Conservation (phyloP, 306 rosid species). For the Myrica gale region DNA sequence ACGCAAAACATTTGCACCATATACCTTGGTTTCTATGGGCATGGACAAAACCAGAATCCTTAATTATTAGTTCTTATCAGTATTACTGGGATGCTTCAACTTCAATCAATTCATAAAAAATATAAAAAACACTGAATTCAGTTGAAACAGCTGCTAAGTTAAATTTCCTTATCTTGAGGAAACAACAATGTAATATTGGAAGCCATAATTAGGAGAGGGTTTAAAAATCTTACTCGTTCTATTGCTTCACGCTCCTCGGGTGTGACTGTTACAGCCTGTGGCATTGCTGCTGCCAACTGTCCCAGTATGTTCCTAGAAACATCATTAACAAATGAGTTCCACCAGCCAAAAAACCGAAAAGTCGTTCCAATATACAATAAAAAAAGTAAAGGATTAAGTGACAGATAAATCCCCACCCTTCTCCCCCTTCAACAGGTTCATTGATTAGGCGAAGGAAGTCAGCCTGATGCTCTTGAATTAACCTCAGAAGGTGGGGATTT, state of each 20-base stretch:
- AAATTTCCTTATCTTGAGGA: neutral
- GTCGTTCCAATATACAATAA: neutral
- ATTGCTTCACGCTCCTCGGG: slow-evolving; percentile 91
- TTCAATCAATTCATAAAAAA: neutral
- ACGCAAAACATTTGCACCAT: neutral
- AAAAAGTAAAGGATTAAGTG: neutral
- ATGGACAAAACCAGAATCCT: neutral
- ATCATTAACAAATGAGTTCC: slow-evolving; percentile 3
- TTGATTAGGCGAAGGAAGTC: slow-evolving; percentile 85
- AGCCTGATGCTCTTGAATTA: slow-evolving; percentile 83
- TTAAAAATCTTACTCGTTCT: slow-evolving; percentile 67
- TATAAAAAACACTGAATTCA: neutral
- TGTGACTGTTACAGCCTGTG: slow-evolving; percentile 70
- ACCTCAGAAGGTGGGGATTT: slow-evolving; percentile 84
- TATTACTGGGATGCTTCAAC: neutral
- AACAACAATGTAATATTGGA: neutral
- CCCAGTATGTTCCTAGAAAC: slow-evolving; percentile 61
- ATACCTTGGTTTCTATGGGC: neutral
- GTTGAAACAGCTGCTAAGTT: neutral
- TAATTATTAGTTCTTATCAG: neutral
- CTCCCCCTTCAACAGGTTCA: slow-evolving; percentile 81
- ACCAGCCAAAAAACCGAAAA: neutral
- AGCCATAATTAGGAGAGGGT: neutral
- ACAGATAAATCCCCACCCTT: slow-evolving; percentile 53
- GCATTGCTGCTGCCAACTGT: slow-evolving; percentile 57